Conservation (phyloP, 2,329 filamentous ascomycete genomes). For the Epichloe typhina region DNA sequence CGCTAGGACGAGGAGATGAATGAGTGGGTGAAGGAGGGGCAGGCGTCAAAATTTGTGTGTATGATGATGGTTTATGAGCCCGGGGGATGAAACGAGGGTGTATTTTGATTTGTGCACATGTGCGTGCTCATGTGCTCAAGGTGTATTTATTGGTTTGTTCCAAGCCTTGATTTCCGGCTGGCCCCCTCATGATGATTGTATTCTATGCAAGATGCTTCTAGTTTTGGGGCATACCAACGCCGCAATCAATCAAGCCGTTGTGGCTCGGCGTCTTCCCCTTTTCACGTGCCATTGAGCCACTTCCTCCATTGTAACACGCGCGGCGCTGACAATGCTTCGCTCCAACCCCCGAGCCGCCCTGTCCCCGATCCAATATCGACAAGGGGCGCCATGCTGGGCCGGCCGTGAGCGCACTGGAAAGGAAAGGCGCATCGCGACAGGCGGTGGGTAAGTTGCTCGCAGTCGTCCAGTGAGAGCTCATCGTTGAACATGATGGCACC, state of each 20-base stretch:
- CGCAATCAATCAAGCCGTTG: background rate
- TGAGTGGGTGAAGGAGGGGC: background rate
- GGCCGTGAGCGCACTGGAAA: constrained; percentile 74
- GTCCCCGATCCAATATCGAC: constrained; percentile 31
- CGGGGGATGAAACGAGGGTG: too few species aligned
- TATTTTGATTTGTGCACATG: too few species aligned
- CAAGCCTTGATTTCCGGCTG: too few species aligned
- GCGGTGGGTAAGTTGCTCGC: constrained; percentile 38
- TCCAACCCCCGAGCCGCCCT: constrained; percentile 15
- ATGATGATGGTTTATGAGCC: too few species aligned
- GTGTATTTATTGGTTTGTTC: too few species aligned
- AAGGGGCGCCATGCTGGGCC: constrained; percentile 52
- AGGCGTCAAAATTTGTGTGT: too few species aligned
- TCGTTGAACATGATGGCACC: constrained; percentile 81
- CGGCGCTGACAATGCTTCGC: constrained; percentile 6
- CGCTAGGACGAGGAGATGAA: too few species aligned
- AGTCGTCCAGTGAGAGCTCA: constrained; percentile 42
- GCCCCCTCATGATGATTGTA: background rate
- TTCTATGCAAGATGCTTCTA: background rate
- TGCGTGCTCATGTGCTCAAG: too few species aligned
- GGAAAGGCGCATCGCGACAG: constrained; percentile 57
- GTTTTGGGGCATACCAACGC: background rate
- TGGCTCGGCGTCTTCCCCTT: background rate
- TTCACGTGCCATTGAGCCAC: constrained; percentile 8
- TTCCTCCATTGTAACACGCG: constrained; percentile 10